These are phyloP conservation scores for Helicostylum pulchrum DNA, from an alignment of 192 early-diverging fungal species.

Conservation along the genomic window DNA sequence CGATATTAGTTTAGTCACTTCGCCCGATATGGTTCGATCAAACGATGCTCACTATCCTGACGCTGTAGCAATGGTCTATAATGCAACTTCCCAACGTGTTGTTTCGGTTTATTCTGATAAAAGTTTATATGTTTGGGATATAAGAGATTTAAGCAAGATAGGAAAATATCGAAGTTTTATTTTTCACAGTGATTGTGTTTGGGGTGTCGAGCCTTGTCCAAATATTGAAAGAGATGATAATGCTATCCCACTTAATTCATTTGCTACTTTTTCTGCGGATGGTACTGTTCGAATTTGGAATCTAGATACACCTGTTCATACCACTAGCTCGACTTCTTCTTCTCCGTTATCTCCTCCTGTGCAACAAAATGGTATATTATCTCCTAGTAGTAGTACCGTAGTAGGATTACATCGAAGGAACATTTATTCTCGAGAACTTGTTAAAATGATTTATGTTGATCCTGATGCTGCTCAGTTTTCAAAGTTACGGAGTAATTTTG, in stretches of 20 bases:
- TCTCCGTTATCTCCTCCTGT: conserved; percentile 5
- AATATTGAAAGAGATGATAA: not conserved
- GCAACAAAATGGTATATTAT: not conserved
- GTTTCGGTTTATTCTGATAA: conserved; percentile 67
- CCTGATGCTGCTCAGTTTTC: conserved; percentile 39
- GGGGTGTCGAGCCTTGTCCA: conserved; percentile 68
- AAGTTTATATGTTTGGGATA: conserved; percentile 74
- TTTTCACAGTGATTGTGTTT: conserved; percentile 74
- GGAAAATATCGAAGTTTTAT: conserved; percentile 59
- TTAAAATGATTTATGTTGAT: conserved; percentile 60
- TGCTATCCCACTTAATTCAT: conserved; percentile 47
- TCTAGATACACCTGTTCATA: conserved; percentile 37
- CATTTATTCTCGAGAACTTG: conserved; percentile 57
- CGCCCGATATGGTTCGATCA: conserved; percentile 24
- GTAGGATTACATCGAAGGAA: conserved; percentile 36
- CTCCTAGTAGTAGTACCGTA: conserved; percentile 15
- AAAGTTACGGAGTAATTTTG: conserved; percentile 23
- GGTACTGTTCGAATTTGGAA: conserved; percentile 81
- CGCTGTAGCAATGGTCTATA: conserved; percentile 57
- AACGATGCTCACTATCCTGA: conserved; percentile 49
- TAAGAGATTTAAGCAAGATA: conserved; percentile 52
- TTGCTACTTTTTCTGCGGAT: conserved; percentile 74
- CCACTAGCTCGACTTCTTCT: conserved; percentile 1
- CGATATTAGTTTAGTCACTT: conserved; percentile 38
- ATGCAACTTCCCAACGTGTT: conserved; percentile 47